Percentiles rank a stretch among this genome's conserved stretches.
These are phyloP conservation scores for Trichocladium antarcticum DNA, from an alignment of 495 filamentous ascomycete genomes.

Conservation along the genomic window DNA sequence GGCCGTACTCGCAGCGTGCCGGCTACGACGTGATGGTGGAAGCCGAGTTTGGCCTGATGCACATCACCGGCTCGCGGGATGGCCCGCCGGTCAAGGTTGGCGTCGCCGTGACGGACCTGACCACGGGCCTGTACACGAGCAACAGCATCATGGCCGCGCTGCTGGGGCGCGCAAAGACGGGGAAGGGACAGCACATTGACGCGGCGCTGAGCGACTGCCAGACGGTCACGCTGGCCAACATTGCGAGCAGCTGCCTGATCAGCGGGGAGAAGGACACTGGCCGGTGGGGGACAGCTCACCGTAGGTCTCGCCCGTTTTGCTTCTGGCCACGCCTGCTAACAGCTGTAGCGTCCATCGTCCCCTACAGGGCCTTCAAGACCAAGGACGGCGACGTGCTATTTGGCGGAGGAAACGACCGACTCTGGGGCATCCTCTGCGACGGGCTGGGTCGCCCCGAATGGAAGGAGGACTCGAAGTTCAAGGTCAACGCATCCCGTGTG, in stretches of 20 bases:
- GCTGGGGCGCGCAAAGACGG: slow-evolving; percentile 48
- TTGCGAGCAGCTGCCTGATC: slow-evolving; percentile 84
- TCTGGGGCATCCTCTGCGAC: slow-evolving; percentile 80
- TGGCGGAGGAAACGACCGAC: slow-evolving; percentile 84
- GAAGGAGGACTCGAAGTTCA: slow-evolving; percentile 63
- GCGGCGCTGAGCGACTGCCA: slow-evolving; percentile 86
- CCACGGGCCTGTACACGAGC: slow-evolving; percentile 92
- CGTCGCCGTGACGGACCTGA: slow-evolving; percentile 91
- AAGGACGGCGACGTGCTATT: slow-evolving; percentile 82
- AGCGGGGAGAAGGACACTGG: slow-evolving; percentile 80
- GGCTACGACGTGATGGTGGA: slow-evolving; percentile 99
- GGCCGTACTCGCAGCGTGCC: slow-evolving; percentile 76
- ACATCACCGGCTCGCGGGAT: slow-evolving; percentile 82
- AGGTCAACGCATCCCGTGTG: slow-evolving; percentile 73
- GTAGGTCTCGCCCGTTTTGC: slow-evolving; percentile 38
- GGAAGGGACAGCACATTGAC: slow-evolving; percentile 80
- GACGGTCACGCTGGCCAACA: slow-evolving; percentile 82
- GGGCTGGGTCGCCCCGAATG: slow-evolving; percentile 67
- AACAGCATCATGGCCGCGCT: slow-evolving; percentile 95
- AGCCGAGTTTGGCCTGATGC: slow-evolving; percentile 96
- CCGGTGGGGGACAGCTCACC: slow-evolving; percentile 92
- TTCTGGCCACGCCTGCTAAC: slow-evolving; percentile 10
- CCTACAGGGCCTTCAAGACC: slow-evolving; percentile 88
- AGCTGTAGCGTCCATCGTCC: slow-evolving; percentile 75
- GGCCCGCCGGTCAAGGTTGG: slow-evolving; percentile 94